A percentile compares a stretch with the other conserved stretches of the same genome.
phyloP scores from a whole-genome alignment of 257 asterid species.

The Gynochthodes officinalis region DNA sequence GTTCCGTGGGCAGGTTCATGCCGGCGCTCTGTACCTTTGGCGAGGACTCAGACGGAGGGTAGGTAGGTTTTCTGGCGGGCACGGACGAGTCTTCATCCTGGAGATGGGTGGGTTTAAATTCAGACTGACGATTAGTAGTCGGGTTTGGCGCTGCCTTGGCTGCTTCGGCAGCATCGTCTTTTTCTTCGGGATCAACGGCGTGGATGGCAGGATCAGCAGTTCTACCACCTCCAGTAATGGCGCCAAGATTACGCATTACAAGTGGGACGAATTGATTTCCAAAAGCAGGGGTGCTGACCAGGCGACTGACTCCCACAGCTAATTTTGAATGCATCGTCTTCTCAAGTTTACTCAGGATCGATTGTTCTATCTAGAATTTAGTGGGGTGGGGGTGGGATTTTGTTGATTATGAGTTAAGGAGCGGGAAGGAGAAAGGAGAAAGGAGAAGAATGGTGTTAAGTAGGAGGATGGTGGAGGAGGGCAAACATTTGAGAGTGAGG shows the following conservation, averaged over 20 bases:
- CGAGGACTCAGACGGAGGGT: slow-evolving; percentile 19
- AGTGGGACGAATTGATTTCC: slow-evolving; percentile 11
- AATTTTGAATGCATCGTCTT: slow-evolving; percentile 45
- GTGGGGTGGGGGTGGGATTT: too few relatives aligned
- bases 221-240: slow-evolving; percentile 38
- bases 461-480: too few relatives aligned
- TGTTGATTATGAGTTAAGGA: too few relatives aligned
- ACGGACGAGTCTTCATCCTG: slow-evolving; percentile 31
- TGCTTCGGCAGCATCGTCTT: slow-evolving; percentile 27
- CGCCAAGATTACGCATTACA: slow-evolving; percentile 8
- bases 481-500: too few relatives aligned
- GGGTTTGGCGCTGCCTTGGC: slow-evolving; percentile 25
- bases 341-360: too few relatives aligned
- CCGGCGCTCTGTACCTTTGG: slow-evolving; percentile 42
- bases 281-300: slow-evolving; percentile 6
- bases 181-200: slow-evolving; percentile 49
- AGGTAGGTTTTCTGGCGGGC: slow-evolving; percentile 34
- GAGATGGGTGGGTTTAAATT: slow-evolving; percentile 16
- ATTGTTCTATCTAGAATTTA: too few relatives aligned
- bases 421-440: too few relatives aligned
- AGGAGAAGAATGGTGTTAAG: too few relatives aligned
- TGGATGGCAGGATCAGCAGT: slow-evolving; percentile 68
- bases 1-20: slow-evolving; percentile 42
- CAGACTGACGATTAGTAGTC: slow-evolving; percentile 18
- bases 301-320: slow-evolving; percentile 30